Percentiles rank a stretch among this genome's conserved stretches.
Evolutionary conservation across 192 early-diverging fungal species (phyloP).

Genomic region (Rhizoclosmatium sp.): DNA sequence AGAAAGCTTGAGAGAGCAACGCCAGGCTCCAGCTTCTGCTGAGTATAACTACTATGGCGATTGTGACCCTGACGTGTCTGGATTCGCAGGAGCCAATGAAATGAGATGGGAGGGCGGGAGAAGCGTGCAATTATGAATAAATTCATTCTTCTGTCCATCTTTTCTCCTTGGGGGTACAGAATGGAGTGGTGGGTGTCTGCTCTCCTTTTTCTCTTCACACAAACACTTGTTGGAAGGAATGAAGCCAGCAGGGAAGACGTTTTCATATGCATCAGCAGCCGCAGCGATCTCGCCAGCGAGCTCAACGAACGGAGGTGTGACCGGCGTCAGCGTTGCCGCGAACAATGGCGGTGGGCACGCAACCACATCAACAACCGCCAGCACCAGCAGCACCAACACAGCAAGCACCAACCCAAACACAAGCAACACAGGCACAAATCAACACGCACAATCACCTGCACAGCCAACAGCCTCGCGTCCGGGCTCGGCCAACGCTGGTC

Average conservation of each 20-base stretch:
- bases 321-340: no score
- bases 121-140: background rate
- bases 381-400: background rate
- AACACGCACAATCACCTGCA: no score
- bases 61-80: constrained; percentile 1
- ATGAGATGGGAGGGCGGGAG: constrained; percentile 12
- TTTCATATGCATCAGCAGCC: background rate
- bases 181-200: background rate
- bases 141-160: background rate
- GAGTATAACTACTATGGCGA: constrained; percentile 7
- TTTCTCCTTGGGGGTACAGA: background rate
- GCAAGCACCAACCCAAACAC: background rate
- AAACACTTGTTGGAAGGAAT: background rate
- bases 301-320: background rate
- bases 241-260: background rate
- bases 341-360: no score
- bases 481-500: no score
- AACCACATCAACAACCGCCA: no score
- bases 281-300: background rate
- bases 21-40: background rate
- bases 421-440: background rate
- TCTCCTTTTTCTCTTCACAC: background rate
- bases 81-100: background rate
- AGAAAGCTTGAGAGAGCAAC: background rate
- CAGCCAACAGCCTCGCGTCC: no score